Percentiles rank a stretch among this genome's conserved stretches.
Evolutionary conservation across 805 yeast genomes (phyloP).

Genomic region (Sugiyamaella mastotermitis): DNA sequence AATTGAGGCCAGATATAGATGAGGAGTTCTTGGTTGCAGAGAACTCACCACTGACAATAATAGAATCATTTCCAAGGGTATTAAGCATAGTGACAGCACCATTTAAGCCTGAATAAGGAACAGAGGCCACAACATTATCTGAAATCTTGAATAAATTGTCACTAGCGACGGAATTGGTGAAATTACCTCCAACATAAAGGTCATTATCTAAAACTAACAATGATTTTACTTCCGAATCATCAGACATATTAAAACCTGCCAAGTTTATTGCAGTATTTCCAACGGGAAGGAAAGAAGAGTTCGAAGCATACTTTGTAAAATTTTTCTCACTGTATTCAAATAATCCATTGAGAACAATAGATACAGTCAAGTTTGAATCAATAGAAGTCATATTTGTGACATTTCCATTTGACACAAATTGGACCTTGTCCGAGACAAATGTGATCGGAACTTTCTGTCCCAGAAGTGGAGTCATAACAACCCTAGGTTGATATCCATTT

Average conservation of each 20-base stretch:
- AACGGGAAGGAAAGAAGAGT: constrained; percentile 30
- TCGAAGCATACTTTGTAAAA: constrained; percentile 39
- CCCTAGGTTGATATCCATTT: constrained; percentile 34
- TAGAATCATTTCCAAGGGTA: constrained; percentile 28
- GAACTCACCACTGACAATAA: constrained; percentile 46
- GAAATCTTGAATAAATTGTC: constrained; percentile 8
- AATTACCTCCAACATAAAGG: constrained; percentile 35
- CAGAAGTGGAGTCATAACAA: constrained; percentile 37
- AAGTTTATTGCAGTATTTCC: constrained; percentile 44
- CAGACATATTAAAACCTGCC: constrained; percentile 33
- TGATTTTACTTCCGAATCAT: constrained; percentile 30
- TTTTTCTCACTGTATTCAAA: constrained; percentile 76
- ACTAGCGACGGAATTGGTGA: constrained; percentile 27
- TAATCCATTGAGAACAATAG: constrained; percentile 53
- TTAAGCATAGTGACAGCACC: constrained; percentile 32
- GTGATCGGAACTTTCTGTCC: constrained; percentile 34
- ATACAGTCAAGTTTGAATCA: not conserved
- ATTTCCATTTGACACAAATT: constrained; percentile 30
- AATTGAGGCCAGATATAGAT: constrained; percentile 5
- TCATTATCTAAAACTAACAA: not conserved
- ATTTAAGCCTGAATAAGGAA: constrained; percentile 35
- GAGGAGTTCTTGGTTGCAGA: constrained; percentile 21
- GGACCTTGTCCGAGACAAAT: constrained; percentile 68
- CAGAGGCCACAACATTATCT: constrained; percentile 7
- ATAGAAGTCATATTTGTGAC: constrained; percentile 25